Base-by-base conservation (phyloP, 768 basidiomycete species). In the Agrocybe chaxingu region DNA sequence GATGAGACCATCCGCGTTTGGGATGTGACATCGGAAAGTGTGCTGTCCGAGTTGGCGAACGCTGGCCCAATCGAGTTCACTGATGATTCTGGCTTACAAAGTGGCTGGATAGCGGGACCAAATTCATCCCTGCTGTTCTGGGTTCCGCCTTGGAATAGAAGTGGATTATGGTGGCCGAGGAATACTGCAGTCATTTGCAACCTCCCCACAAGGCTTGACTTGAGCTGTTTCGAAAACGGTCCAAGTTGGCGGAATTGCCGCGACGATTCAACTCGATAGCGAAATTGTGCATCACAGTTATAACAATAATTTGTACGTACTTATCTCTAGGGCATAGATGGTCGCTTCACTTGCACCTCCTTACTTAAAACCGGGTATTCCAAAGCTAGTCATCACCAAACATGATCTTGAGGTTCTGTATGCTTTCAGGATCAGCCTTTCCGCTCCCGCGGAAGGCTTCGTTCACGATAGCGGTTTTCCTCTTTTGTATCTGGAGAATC, bases 381-480 rank as follows among this genome's bases (percentile, higher is more conserved):
- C 18, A 37, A 40, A 47, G 18, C 57, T 43, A 66, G 30, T 69
- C 62, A 48, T 80, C 76, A 13, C 79, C 87, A 57, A 89, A 87
- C 79, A 88, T 91, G 47, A 87, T 81, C 62, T 87, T 87, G 36
- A 94, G 69, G 61, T 94, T 92, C 60, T 91, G 84, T 5, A 92
- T 67, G 53, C 87, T 87, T 62, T 90, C 87, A 1, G 82, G 76
- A 55, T 87, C 83, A 3, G 73, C 63, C 44, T 74, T 77, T 1
- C 71, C 71, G 50, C 67, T 78, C 42, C 84, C 84, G 19, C 82
- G 78, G 61, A 94, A 89, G 1, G 92, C 91, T 62, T 89, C 89
- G 57, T 85, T 88, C 16, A 94, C 79, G 42, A 96, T 89, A 3
- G 89, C 89, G 0, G 84, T 91, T 70, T 95, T 96, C 34, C 90